Evolutionary conservation across 768 basidiomycete species (phyloP).

Genomic region (Suillus lakei): DNA sequence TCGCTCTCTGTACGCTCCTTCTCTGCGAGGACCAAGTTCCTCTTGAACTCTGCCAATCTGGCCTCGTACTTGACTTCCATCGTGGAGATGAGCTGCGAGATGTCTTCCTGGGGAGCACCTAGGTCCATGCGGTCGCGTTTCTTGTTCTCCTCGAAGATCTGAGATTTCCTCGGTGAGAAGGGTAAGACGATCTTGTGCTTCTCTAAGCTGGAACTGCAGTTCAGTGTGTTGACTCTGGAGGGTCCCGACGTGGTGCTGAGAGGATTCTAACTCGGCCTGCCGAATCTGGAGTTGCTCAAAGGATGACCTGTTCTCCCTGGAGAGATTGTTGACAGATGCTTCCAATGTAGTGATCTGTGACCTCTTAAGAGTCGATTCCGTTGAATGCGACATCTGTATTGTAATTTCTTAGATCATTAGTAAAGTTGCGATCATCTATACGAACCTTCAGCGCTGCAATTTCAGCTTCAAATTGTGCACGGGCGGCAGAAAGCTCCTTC

Average conservation of each 20-base stretch:
- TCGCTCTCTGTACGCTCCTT: constrained; percentile 87
- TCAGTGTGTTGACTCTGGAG: constrained; percentile 83
- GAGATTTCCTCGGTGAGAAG: constrained; percentile 73
- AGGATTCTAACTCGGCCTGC: constrained; percentile 89
- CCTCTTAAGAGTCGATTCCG: constrained; percentile 65
- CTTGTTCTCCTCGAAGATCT: constrained; percentile 66
- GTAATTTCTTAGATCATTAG: constrained; percentile 12
- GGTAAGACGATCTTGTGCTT: constrained; percentile 72
- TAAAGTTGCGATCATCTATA: not conserved
- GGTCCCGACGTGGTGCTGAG: constrained; percentile 73
- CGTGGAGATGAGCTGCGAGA: constrained; percentile 74
- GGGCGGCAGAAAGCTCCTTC: constrained; percentile 67
- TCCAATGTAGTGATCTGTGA: constrained; percentile 74
- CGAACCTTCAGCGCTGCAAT: constrained; percentile 73
- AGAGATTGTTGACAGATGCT: constrained; percentile 66
- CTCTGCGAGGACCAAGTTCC: constrained; percentile 67
- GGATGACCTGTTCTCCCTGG: constrained; percentile 74
- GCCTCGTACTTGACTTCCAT: constrained; percentile 79
- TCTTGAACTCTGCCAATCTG: constrained; percentile 72
- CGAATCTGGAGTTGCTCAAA: constrained; percentile 89
- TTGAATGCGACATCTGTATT: constrained; percentile 64
- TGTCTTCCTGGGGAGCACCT: constrained; percentile 59
- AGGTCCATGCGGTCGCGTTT: constrained; percentile 47
- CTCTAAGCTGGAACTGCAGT: constrained; percentile 84
- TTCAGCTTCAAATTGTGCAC: constrained; percentile 80